These are phyloP conservation scores for Calvatia gigantea DNA, from an alignment of 768 basidiomycete genomes.

Conservation along the genomic window DNA sequence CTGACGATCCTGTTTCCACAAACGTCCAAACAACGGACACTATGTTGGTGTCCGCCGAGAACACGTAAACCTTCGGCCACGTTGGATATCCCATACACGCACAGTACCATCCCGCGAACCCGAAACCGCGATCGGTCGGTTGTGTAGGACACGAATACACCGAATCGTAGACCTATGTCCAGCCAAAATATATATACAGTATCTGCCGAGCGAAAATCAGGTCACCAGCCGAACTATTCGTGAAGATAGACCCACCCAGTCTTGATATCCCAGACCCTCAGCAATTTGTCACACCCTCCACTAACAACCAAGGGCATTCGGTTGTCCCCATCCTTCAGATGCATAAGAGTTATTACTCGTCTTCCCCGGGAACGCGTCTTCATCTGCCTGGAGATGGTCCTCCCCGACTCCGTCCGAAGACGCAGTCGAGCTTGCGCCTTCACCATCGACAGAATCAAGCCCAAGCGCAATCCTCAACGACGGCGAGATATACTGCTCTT, in stretches of 20 bases:
- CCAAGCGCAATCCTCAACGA: conserved; percentile 50
- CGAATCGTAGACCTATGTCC: conserved; percentile 92
- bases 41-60: conserved; percentile 73
- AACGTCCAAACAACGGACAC: conserved; percentile 88
- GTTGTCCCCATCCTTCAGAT: conserved; percentile 88
- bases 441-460: conserved; percentile 19
- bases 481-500: conserved; percentile 29
- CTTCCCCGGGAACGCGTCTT: conserved; percentile 18
- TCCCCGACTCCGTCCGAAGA: conserved; percentile 6
- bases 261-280: conserved; percentile 90
- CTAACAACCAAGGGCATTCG: conserved; percentile 79
- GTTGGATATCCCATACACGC: conserved; percentile 91
- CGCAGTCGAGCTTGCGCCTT: not conserved
- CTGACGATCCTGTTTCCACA: conserved; percentile 82
- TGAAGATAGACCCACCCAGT: conserved; percentile 57
- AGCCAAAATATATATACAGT: conserved; percentile 72
- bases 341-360: conserved; percentile 58
- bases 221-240: not conserved
- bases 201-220: conserved; percentile 24
- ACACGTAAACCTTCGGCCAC: conserved; percentile 62
- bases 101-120: conserved; percentile 86
- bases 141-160: conserved; percentile 84
- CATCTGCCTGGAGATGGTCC: not conserved
- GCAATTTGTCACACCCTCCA: conserved; percentile 87
- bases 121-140: conserved; percentile 83